phyloP scores from a whole-genome alignment of 2,329 filamentous ascomycete genomes.

The Epicoccum nigrum region DNA sequence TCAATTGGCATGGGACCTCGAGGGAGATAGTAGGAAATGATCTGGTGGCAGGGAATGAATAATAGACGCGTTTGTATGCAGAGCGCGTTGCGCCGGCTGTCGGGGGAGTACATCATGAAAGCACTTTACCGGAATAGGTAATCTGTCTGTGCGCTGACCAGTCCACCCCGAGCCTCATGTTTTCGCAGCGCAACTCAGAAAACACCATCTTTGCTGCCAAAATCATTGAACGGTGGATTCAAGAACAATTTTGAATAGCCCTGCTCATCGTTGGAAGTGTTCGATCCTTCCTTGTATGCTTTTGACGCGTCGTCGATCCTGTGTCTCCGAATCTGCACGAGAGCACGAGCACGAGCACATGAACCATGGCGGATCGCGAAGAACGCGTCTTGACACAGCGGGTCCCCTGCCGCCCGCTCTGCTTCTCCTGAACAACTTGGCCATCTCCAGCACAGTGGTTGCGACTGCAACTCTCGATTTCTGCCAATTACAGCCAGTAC shows the following conservation, averaged over 20 bases:
- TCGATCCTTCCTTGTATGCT: too few species aligned
- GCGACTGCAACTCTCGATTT: too few species aligned
- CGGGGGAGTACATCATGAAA: constrained; percentile 11
- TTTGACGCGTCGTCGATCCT: constrained; percentile 2
- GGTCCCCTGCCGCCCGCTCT: neutral
- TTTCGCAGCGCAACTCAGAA: neutral
- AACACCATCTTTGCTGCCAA: too few species aligned
- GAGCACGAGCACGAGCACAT: constrained; percentile 9
- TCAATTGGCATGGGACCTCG: constrained; percentile 21
- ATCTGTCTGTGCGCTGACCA: constrained; percentile 8
- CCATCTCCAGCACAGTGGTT: too few species aligned
- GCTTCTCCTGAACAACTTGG: neutral
- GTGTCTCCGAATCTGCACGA: constrained; percentile 3
- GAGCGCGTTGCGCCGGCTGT: constrained; percentile 16
- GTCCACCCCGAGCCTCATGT: constrained; percentile 5
- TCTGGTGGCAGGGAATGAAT: constrained; percentile 41
- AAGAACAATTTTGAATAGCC: too few species aligned
- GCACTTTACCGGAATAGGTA: constrained; percentile 17
- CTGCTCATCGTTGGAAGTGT: too few species aligned
- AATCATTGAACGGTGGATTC: too few species aligned
- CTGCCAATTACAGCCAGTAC: too few species aligned
- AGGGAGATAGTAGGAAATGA: constrained; percentile 24
- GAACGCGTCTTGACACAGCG: constrained; percentile 12
- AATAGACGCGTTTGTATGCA: constrained; percentile 19
- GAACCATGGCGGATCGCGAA: constrained; percentile 12